Evolutionary conservation across 164 flowering plant genomes (phyloP), one percentile per base, ranked within the genome.

Genomic region (Amborella trichopoda): DNA sequence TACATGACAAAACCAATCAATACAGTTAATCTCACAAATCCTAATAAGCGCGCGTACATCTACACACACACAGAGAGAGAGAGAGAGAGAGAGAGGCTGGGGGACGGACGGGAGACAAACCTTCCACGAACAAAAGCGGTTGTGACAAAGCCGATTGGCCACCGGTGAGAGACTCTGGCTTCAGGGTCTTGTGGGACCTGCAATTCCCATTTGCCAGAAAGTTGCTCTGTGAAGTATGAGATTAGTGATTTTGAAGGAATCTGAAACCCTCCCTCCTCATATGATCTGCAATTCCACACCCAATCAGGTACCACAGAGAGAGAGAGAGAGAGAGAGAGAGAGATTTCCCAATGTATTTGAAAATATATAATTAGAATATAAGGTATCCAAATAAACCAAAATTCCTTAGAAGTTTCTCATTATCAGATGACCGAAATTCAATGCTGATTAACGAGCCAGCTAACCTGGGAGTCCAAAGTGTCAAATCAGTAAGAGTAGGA

Each of bases 101-200:
- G n/a, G n/a, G n/a, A n/a, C 3, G 0, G 38, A 44, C 14, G 5
- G 22, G 24, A 53, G 19, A 63, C 74, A 44, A 37, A 78, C 95
- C 98, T 86, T 55, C 95, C 99, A 30, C 76, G 67, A 26, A 84
- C 90, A 67, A 84, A 84, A 47, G 90, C 99, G 18, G 83, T 66
- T 3, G 95, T 91, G 28, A 91, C 78, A 59, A 87, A 83, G 9
- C 98, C 98, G 53, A 91, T 80, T 0, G 87, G 93, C 72, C 72
- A 69, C 38, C 95, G 63, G 56, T 67, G 68, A 54, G 71, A 67
- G 46, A 75, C 72, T 43, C 28, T 53, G 1, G 50, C 52, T 23
- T 22, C 51, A 25, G 80, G 63, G 40, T 80, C 76, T 14, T 71
- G 73, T 10, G 90, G 79, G 19, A 66, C 47, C 46, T 71, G 71